These are phyloP conservation scores for Elaeis oleifera DNA, from an alignment of 202 grass and related monocot species.

Conservation along the genomic window DNA sequence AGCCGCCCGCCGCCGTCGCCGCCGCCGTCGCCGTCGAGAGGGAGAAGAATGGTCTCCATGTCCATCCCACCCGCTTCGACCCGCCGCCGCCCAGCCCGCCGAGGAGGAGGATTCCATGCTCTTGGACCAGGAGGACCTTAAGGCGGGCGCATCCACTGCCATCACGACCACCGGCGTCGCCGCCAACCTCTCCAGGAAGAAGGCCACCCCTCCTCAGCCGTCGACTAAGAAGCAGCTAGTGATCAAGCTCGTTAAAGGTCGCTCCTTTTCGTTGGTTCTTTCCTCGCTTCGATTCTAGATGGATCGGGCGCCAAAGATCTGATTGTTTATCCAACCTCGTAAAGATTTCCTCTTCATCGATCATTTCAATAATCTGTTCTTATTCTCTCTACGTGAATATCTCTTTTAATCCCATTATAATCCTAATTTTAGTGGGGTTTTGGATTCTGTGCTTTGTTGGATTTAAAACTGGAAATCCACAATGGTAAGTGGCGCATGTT, in stretches of 20 bases:
- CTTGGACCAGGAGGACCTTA: constrained; percentile 55
- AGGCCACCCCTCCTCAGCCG: constrained; percentile 84
- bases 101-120: constrained; percentile 62
- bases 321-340: neutral
- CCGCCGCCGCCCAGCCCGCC: neutral
- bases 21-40: constrained; percentile 19
- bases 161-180: constrained; percentile 39
- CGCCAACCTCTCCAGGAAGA: constrained; percentile 87
- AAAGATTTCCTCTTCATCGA: too few species aligned
- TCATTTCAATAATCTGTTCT: too few species aligned
- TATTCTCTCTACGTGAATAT: too few species aligned
- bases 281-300: neutral
- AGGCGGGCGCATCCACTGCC: constrained; percentile 9
- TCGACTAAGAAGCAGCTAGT: constrained; percentile 68
- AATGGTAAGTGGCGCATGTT: too few species aligned
- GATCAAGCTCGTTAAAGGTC: constrained; percentile 67
- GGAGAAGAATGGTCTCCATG: constrained; percentile 64
- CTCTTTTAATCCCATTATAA: too few species aligned
- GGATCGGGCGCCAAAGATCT: neutral
- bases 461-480: too few species aligned
- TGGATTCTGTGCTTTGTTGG: too few species aligned
- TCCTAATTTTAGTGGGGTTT: too few species aligned
- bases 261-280: neutral
- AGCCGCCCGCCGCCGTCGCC: constrained; percentile 11
- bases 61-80: constrained; percentile 7